These are phyloP conservation scores for Scytalidium lignicola DNA, from an alignment of 2,329 filamentous ascomycete species.

Conservation along the genomic window DNA sequence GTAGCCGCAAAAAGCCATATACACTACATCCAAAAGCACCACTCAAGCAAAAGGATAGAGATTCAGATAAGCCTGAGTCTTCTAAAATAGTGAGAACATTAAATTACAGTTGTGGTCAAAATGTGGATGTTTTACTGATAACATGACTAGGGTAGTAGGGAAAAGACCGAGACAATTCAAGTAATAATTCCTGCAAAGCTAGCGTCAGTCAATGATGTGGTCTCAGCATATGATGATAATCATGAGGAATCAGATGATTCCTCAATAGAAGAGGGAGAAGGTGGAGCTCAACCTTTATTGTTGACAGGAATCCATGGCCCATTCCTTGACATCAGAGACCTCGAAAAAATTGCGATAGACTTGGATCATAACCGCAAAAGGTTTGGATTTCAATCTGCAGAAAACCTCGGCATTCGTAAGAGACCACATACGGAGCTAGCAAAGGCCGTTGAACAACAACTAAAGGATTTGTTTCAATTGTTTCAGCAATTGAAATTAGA, in stretches of 20 bases:
- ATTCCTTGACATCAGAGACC: background rate
- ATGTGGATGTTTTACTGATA: too few relatives aligned
- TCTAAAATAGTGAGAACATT: too few relatives aligned
- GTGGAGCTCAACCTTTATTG: background rate
- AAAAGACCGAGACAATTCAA: too few relatives aligned
- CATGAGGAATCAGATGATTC: background rate
- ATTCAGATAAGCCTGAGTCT: too few relatives aligned
- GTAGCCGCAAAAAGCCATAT: background rate
- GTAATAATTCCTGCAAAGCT: too few relatives aligned
- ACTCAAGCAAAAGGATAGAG: too few relatives aligned
- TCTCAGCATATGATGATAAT: background rate
- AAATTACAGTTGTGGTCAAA: too few relatives aligned
- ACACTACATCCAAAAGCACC: too few relatives aligned
- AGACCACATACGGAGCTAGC: background rate
- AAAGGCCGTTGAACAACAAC: background rate
- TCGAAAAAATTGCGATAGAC: background rate
- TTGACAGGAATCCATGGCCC: background rate
- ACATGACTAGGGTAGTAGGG: too few relatives aligned
- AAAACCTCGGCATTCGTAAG: background rate
- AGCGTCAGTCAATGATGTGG: too few relatives aligned
- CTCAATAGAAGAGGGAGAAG: background rate
- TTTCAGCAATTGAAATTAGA: background rate
- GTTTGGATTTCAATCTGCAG: background rate
- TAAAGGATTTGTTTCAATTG: background rate
- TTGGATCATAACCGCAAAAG: background rate